Conservation (phyloP, 768 basidiomycete species). For the Lenzites betulinus region DNA sequence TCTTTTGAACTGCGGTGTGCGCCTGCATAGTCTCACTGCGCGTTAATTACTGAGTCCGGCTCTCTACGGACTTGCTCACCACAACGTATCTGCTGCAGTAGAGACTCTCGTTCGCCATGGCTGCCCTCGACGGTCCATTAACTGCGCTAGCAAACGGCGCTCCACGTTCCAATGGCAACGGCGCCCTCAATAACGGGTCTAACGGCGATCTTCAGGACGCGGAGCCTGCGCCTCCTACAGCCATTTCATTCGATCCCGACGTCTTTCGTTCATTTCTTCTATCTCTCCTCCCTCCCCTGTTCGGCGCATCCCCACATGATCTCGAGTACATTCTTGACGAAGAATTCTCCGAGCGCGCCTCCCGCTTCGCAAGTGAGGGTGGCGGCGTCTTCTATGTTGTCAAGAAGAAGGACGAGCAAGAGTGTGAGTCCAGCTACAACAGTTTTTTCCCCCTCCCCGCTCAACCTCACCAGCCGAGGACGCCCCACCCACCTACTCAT, state of each 20-base stretch:
- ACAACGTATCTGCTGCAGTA: neutral
- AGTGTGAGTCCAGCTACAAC: conserved; percentile 50
- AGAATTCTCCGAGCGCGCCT: conserved; percentile 73
- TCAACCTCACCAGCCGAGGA: conserved; percentile 53
- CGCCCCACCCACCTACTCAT: conserved; percentile 58
- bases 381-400: conserved; percentile 82
- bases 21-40: too few species aligned
- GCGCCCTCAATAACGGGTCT: conserved; percentile 3
- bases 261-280: conserved; percentile 73
- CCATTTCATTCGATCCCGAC: conserved; percentile 62
- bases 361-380: conserved; percentile 73
- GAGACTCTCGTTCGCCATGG: conserved; percentile 13
- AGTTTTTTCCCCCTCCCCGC: neutral
- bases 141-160: neutral
- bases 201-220: conserved; percentile 30
- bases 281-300: conserved; percentile 73
- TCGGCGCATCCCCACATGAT: conserved; percentile 71
- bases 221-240: conserved; percentile 34
- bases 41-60: neutral
- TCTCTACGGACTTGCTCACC: neutral
- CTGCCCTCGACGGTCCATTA: conserved; percentile 17
- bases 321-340: conserved; percentile 69
- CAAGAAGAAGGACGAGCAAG: conserved; percentile 72
- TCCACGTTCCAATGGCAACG: conserved; percentile 18
- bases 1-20: too few species aligned